Evolutionary conservation across 192 early-diverging fungal species (phyloP), one percentile per base, ranked within the genome.

Genomic region (Spizellomyces sp.): DNA sequence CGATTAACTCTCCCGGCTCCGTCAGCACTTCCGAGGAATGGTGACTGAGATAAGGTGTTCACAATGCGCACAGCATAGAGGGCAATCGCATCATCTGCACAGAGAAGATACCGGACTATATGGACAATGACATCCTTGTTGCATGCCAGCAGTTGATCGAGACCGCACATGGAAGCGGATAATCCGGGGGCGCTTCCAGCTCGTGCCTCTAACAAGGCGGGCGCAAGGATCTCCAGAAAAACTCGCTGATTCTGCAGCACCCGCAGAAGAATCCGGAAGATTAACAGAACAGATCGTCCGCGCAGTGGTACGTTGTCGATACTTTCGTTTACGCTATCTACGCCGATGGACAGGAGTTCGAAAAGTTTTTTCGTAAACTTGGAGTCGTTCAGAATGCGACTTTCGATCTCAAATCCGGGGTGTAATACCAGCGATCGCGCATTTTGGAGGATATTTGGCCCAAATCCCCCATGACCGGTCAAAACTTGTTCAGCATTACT

Each of bases 341-440:
- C 86, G 6, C 83, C 88, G 22, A 85, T 77, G 15, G 67, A 71
- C n/a, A 92, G 72, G 17, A 95, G 77, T 21, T 87, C 77, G 76
- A 98, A 90, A 6, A 99, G 70, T 42, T 81, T 79, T 19, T 84
- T 82, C 22, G 88, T 80, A 15, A 95, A 83, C 54, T 84, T 80
- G n/a, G 90, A 88, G 8, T 90, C 89, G 1, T 86, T 89, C n/a
- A 99, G 74, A 4, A 98, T 70, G 12, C 91, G 82, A 41, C 89
- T 84, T 50, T 91, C 71, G 36, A 99, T 79, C 61, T 93, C 90
- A 69, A 91, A 99, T 5, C 93, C 96, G 0, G 96, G 95, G 46
- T 97, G 94, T 15, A 86, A 79, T 1, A 83, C 76, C 69, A 91
- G 66, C 42, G 69, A 60, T 57, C 82, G 66, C 57, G 48, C 61